Evolutionary conservation across 257 asterid genomes (phyloP), one percentile per base, ranked within the genome.

Genomic region (Galeopsis tetrahit): DNA sequence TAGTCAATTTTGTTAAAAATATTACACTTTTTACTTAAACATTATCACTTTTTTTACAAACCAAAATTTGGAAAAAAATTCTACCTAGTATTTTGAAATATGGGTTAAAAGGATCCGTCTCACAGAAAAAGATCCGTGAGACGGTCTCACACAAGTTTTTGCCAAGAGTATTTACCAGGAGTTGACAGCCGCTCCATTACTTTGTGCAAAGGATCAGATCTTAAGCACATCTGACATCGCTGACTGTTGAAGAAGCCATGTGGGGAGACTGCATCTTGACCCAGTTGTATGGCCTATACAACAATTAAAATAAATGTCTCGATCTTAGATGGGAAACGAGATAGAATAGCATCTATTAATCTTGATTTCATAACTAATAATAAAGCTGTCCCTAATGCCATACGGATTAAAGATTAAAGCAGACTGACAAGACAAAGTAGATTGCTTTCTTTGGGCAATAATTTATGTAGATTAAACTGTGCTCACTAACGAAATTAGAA

Each of bases 181-280:
- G 70, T 71, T 9, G 92, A 81, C 63, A 89, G 79, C 67, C 92
- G 85, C 78, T 89, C 92, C 92, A 89, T 85, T 74, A 89, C 86
- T 82, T 89, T 85, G 55, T 85, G 92, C 80, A 89, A 76, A 62
- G 92, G 85, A 74, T 89, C 92, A 8, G 92, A 83, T 42, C 89
- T 81, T 78, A 89, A 84, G 75, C 96, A 89, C 96, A 89, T 89
- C 55, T 86, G 92, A 71, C 96, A 89, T 77, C 96, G 82, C 86
- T 86, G 90, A 43, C 87, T 88, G 79, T 68, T 83, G 79, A 77
- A 79, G 68, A 79, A 69, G 63, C 83, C 88, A 78, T 40, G 72
- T 43, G 93, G 79, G 61, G 91, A 81, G 75, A 56, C 75, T 53
- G 88, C 85, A 76, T 89, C 93, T 77, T 89, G 90, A 43, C 96